Evolutionary conservation across 768 basidiomycete species (phyloP), one percentile per base, ranked within the genome.

Genomic region (Boletus rubropictus): DNA sequence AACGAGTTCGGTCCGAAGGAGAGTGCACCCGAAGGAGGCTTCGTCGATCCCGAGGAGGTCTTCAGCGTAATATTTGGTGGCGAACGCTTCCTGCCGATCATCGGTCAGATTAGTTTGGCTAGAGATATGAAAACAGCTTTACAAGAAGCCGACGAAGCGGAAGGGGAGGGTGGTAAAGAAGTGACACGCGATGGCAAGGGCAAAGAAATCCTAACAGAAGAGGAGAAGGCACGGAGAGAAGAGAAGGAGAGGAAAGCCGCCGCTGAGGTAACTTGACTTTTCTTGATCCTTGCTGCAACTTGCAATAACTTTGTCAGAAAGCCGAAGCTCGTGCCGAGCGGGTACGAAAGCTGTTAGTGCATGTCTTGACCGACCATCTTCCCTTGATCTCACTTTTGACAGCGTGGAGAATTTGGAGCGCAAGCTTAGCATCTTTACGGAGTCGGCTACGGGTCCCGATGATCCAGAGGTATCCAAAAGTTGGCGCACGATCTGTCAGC

Each of bases 91-190:
- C 68, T 82, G 36, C 82, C 89, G 3, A 89, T 94, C 60, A 93
- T 95, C 60, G 92, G 92, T 7, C 76, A 84, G 36, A 92, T 94
- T 56, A 88, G 87, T 51, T 70, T 95, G 44, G 92, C 89, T 25
- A 76, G 79, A 57, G 92, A 95, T 58, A 93, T 95, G 92, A 95
- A 95, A 72, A 77, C 84, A 3, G 92, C 89, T 4, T 66, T 94
- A 60, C 91, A 94, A 59, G 90, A 93, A 61, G 89, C 82, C 0
- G 86, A 86, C 31, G 87, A 87, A 41, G 78, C 73, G 0, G 82
- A 82, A 47, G 75, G 69, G 17, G 66, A 62, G n/a, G 66, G 63
- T 28, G 69, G 68, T 49, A 67, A 70, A 49, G 59, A 60, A 14
- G 71, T 71, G 44, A 66, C 57, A 45, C 71, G 74, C 2, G 85